Evolutionary conservation across 352 stramenopile genomes (phyloP), one percentile per base, ranked within the genome.

Genomic region (Phytophthora quininea): DNA sequence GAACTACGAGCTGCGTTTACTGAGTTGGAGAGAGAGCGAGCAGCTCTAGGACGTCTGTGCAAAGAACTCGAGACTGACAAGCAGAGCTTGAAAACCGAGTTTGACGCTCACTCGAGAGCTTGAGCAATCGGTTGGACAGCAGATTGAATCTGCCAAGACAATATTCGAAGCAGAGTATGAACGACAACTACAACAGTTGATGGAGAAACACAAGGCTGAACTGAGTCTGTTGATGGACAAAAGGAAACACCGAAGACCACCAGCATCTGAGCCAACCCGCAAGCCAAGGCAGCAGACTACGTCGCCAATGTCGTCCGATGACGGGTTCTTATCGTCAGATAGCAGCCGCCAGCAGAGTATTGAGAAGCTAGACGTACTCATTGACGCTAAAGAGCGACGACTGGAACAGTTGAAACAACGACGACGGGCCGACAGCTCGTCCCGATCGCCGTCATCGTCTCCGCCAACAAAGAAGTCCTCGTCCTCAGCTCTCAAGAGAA

Each of bases 81-180:
- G 53, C 27, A 29, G 3, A 42, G 42, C 4, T 40, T 74, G 1
- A 61, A 61, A 62, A n/a, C 33, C 19, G 48, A 75, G 3, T 64
- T 74, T 24, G 50, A 82, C 48, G 60, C 43, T 2, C 70, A 66
- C 67, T n/a, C 68, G 67, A 8, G 58, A 72, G 7, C 53, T 87
- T 31, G 71, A 90, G 31, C 58, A 84, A 50, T 54, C 55, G 12
- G 19, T 73, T 7, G 74, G 63, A 6, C 61, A 74, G 5, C 71
- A 71, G 19, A 37, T 88, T 5, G 29, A 74, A 2, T 64, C 76
- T 50, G 63, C 67, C 30, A 73, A 90, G 43, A 47, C 67, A 24
- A 67, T 73, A 27, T 31, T 90, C 1, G 62, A 73, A 12, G 50
- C 63, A n/a, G 76, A 89, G 37, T 62, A 75, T 66, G 80, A 89